Evolutionary conservation across 305 asterid species (phyloP), one percentile per base, ranked within the genome.

Genomic region (Solanum hybrid): DNA sequence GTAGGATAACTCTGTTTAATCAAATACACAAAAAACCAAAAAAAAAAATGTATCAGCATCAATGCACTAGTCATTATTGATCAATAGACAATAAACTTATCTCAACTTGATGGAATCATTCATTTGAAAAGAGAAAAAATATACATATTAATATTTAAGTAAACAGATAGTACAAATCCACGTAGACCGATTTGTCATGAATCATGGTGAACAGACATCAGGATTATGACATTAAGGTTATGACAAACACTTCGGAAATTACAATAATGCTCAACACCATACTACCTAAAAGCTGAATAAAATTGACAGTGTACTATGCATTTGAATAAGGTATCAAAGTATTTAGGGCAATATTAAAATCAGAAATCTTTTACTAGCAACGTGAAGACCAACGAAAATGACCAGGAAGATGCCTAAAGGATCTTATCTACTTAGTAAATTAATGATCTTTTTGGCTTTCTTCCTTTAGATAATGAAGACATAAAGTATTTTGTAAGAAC

Each of bases 1-100:
- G 97, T 94, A 78, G 99, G 98, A 92, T 97, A 97, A 96, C 99
- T 95, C 99, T 97, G 89, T 89, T 88, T 92, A 82, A 92, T 75
- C 42, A 87, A 91, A 82, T 89, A 61, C 90, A 90, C 83, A 80
- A 87, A 69, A n/a, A 88, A n/a, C 0, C 9, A 10, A 29, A 71
- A 40, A 64, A 18, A 39, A 88, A 29, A 6, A 37, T 18, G 89
- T 16, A 87, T 85, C 86, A 73, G 71, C 29, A 84, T 51, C 87
- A 46, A 3, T 29, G 69, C 87, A 84, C 40, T 37, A 84, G 40
- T 29, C 28, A 84, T 51, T 83, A 29, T 83, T 9, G 74, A 83
- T 83, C 20, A 29, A 4, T 84, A 29, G 29, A 46, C 74, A 51
- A 84, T 46, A 84, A 51, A 84, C 22, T 29, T 84, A 84, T 84